Evolutionary conservation across 345 rosid genomes (phyloP).

Genomic region (Viola odorata): DNA sequence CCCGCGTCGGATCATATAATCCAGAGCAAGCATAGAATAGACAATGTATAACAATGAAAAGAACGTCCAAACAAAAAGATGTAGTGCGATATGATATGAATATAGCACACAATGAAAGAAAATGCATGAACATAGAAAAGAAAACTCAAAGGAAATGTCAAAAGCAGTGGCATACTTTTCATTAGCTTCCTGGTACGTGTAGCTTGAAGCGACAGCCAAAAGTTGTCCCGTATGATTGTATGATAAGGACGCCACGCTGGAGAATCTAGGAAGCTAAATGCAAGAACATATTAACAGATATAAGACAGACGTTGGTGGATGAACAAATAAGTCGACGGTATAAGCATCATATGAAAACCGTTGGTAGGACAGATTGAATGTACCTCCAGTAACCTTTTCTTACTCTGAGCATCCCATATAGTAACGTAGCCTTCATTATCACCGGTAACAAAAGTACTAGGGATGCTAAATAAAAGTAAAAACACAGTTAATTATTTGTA

Average conservation of each 20-base stretch:
- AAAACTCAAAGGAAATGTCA: background rate
- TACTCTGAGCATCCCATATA: slow-evolving; percentile 65
- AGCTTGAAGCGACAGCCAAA: slow-evolving; percentile 73
- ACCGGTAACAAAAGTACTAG: slow-evolving; percentile 64
- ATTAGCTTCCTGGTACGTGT: slow-evolving; percentile 59
- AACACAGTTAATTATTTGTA: background rate
- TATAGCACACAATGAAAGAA: too few species aligned
- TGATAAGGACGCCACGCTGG: slow-evolving; percentile 62
- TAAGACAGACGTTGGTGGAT: background rate
- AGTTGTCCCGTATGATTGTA: slow-evolving; percentile 51
- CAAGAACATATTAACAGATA: slow-evolving; percentile 18
- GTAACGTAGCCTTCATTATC: slow-evolving; percentile 66
- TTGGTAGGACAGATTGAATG: slow-evolving; percentile 3
- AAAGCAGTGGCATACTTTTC: slow-evolving; percentile 49
- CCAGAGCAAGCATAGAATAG: background rate
- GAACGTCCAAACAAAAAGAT: background rate
- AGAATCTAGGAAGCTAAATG: slow-evolving; percentile 60
- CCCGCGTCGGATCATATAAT: background rate
- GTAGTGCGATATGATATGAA: background rate
- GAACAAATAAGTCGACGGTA: background rate
- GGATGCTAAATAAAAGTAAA: slow-evolving; percentile 27
- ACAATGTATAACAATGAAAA: background rate
- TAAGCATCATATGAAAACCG: background rate
- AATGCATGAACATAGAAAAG: background rate
- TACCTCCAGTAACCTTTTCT: slow-evolving; percentile 69